phyloP scores from a whole-genome alignment of 345 rosid genomes.

The Linum usitatissimum region DNA sequence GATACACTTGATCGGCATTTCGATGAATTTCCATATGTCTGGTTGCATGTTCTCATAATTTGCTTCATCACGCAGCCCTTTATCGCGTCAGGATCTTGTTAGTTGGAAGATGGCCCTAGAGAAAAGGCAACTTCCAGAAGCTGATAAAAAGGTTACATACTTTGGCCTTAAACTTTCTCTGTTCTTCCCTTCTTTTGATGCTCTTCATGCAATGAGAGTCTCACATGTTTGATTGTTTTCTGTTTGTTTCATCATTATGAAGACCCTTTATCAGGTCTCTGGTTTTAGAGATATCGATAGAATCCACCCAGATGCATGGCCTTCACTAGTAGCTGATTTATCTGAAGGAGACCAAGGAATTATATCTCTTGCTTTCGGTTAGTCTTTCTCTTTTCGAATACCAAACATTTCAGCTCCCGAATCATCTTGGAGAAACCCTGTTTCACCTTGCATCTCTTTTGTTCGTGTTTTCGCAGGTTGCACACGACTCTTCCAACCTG shows the following conservation, averaged over 20 bases:
- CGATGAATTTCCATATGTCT: neutral
- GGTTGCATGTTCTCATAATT: conserved; percentile 4
- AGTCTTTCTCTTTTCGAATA: conserved; percentile 21
- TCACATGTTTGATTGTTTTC: neutral
- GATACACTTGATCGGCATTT: neutral
- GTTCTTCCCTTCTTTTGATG: neutral
- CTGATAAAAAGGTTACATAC: conserved; percentile 51
- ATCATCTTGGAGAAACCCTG: conserved; percentile 11
- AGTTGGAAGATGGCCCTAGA: conserved; percentile 97
- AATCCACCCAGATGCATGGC: conserved; percentile 86
- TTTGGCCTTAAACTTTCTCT: conserved; percentile 1
- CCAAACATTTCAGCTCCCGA: conserved; percentile 3
- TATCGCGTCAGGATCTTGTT: conserved; percentile 89
- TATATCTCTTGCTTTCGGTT: conserved; percentile 81
- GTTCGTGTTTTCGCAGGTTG: conserved; percentile 34
- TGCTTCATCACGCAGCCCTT: conserved; percentile 37
- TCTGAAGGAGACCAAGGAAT: conserved; percentile 83
- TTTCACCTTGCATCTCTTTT: neutral
- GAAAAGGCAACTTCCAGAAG: conserved; percentile 72
- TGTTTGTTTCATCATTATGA: conserved; percentile 8
- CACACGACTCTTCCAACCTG: conserved; percentile 82
- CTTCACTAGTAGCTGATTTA: conserved; percentile 79
- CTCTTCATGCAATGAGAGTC: neutral
- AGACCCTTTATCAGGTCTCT: conserved; percentile 59
- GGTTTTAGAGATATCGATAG: conserved; percentile 77